phyloP scores from a whole-genome alignment of 75 land plant species.

The Chamaecyparis obtusa region DNA sequence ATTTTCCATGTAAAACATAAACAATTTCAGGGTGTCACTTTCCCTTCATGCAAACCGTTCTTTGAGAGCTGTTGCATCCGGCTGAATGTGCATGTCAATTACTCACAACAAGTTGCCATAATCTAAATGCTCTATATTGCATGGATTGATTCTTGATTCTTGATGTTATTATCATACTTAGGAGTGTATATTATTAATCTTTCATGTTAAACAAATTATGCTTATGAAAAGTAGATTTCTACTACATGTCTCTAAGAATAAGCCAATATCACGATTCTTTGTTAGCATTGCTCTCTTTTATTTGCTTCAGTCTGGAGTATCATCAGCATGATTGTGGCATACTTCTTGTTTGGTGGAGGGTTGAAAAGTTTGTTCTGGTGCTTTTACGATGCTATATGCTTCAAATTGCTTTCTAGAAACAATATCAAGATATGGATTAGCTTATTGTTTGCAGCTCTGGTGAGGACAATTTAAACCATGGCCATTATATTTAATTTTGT shows the following conservation, averaged over 20 bases:
- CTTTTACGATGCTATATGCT: not conserved
- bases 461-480: not conserved
- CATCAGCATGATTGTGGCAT: not conserved
- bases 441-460: not conserved
- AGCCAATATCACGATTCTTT: not conserved
- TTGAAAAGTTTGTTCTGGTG: not conserved
- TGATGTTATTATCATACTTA: not conserved
- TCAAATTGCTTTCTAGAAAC: not conserved
- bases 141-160: not conserved
- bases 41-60: not conserved
- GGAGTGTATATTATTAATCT: not conserved
- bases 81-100: not conserved
- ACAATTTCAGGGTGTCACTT: not conserved
- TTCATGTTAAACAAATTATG: not conserved
- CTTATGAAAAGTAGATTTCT: not conserved
- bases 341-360: not conserved
- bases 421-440: not conserved
- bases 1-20: not conserved
- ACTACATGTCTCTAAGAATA: not conserved
- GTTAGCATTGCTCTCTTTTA: not conserved
- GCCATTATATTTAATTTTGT: too few relatives aligned
- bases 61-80: not conserved
- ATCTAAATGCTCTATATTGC: not conserved
- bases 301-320: not conserved
- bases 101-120: not conserved